A percentile compares a stretch with the other conserved stretches of the same genome.
Evolutionary conservation across 495 filamentous ascomycete species (phyloP).

Genomic region (Hypoxylon lenormandii): DNA sequence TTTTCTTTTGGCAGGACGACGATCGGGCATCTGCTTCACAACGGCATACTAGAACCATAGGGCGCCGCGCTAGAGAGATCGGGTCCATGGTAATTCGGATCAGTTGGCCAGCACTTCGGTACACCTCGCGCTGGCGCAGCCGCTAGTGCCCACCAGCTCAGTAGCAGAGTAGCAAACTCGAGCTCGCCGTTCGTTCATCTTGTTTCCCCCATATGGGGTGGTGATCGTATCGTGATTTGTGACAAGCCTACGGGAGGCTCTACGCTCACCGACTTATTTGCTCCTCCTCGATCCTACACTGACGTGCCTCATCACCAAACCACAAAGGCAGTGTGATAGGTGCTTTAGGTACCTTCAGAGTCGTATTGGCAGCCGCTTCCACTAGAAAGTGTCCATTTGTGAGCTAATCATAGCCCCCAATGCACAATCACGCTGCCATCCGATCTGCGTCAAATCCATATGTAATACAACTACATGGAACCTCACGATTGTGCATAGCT

Average conservation of each 20-base stretch:
- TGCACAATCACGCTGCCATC: conserved; percentile 44
- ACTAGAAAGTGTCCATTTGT: conserved; percentile 2
- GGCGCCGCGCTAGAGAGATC: conserved; percentile 16
- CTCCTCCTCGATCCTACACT: conserved; percentile 26
- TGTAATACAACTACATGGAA: conserved; percentile 33
- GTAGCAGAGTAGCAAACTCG: conserved; percentile 1
- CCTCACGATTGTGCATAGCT: conserved; percentile 26
- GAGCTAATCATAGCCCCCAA: conserved; percentile 36
- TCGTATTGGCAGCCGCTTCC: conserved; percentile 25
- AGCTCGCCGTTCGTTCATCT: conserved; percentile 16
- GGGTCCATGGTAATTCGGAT: conserved; percentile 3
- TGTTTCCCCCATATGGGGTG: conserved; percentile 38
- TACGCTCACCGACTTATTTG: conserved; percentile 40
- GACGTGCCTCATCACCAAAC: conserved; percentile 19
- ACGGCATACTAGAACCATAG: conserved; percentile 9
- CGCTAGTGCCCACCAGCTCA: conserved; percentile 11
- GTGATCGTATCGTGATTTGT: conserved; percentile 41
- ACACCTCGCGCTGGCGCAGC: conserved; percentile 4
- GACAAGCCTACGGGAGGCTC: conserved; percentile 25
- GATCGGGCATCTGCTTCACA: conserved; percentile 25
- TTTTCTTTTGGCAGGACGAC: conserved; percentile 47
- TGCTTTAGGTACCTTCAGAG: conserved; percentile 15
- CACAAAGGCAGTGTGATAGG: conserved; percentile 24
- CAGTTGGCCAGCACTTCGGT: conserved; percentile 28
- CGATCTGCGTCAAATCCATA: conserved; percentile 41